Evolutionary conservation across 495 filamentous ascomycete species (phyloP).

Genomic region (Schizothecium vesticola): DNA sequence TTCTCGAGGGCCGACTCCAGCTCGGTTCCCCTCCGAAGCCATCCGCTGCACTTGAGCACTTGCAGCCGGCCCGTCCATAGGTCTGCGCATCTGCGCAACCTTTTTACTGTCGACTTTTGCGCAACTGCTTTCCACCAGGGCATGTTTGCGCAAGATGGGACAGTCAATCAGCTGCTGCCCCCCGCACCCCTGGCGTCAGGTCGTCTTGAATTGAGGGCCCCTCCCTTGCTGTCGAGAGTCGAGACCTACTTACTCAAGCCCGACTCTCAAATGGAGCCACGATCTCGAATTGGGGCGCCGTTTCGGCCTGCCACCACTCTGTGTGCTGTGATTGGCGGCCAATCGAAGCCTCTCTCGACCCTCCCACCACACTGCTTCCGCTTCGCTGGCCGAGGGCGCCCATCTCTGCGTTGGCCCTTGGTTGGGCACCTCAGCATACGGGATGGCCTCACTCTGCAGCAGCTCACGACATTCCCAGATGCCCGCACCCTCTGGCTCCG

Average conservation of each 20-base stretch:
- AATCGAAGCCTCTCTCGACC: neutral
- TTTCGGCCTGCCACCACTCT: slow-evolving; percentile 6
- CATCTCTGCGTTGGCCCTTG: neutral
- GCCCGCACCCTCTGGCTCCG: neutral
- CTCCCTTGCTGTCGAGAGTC: neutral
- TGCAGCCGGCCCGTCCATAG: neutral
- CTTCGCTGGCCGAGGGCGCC: neutral
- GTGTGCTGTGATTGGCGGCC: slow-evolving; percentile 4
- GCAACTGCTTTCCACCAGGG: neutral
- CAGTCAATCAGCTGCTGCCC: too few relatives aligned
- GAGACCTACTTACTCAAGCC: neutral
- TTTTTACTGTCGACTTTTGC: neutral
- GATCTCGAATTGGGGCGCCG: slow-evolving; percentile 7
- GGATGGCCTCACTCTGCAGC: neutral
- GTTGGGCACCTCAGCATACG: neutral
- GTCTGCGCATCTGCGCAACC: neutral
- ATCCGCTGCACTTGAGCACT: neutral
- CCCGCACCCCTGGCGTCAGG: too few relatives aligned
- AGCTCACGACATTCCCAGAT: neutral
- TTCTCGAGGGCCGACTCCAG: too few relatives aligned
- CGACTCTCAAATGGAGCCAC: slow-evolving; percentile 10
- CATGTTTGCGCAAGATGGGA: neutral
- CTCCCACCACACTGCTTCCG: neutral
- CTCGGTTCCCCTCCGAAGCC: neutral
- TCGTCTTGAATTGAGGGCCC: neutral